Evolutionary conservation across 805 yeast genomes (phyloP), one percentile per base, ranked within the genome.

Genomic region (Ogataea zsoltii): DNA sequence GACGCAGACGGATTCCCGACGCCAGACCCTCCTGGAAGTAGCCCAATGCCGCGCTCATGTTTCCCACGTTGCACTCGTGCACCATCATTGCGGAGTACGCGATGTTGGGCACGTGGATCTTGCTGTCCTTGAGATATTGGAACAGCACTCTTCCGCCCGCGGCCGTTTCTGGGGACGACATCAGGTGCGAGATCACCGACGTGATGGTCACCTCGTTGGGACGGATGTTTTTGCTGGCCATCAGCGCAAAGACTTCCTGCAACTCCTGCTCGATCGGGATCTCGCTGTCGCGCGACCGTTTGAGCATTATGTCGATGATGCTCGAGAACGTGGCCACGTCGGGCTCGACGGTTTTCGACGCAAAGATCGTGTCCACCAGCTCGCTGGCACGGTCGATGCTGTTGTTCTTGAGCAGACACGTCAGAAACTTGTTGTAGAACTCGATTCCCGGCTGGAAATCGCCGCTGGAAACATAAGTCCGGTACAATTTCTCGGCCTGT

Each of bases 291-390:
- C 66, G 80, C 29, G 74, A 68, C n/a, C 65, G 66, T 57, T 78
- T 79, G 65, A 83, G 70, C 51, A 74, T 69, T 42, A 74, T 63
- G 55, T 83, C 82, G 42, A 83, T 70, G 18, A 83, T 65, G 29
- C 77, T 74, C 3, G 90, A 76, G 63, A 79, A 79, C 2, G 91
- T 83, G 14, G 80, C 80, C 37, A 80, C 70, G 58, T 82, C 87
- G 21, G 85, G 84, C 30, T 69, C 56, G 18, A 83, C 61, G 3
- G 66, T 59, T 19, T 66, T 46, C 26, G 60, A 60, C 6, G 48
- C 38, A 3, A 46, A 19, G 3, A 58, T 19, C 79, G 82, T 75
- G 28, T 71, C 66, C 33, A 84, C 62, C 12, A 78, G 67, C n/a
- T 68, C 70, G n/a, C 69, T 67, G 3, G 83, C 83, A 38, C 69